phyloP scores from a whole-genome alignment of 768 basidiomycete species.

The Phlebiopsis flavidoalba region DNA sequence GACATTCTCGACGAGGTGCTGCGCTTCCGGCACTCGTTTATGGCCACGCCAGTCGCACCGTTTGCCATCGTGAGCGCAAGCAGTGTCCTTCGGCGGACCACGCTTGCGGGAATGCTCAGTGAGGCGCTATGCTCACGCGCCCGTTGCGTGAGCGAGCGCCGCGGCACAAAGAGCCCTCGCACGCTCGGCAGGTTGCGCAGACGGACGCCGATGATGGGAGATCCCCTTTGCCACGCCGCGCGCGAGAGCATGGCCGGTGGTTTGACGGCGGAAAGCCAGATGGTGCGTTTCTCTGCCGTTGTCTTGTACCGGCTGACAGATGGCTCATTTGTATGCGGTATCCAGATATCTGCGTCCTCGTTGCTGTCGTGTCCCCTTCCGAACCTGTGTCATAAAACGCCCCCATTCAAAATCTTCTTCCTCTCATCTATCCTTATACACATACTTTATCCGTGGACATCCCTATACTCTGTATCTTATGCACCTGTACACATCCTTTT shows the following conservation, averaged over 20 bases:
- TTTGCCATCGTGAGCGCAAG: conserved; percentile 9
- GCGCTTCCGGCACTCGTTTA: conserved; percentile 43
- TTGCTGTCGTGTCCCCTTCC: conserved; percentile 54
- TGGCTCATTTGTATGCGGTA: not conserved
- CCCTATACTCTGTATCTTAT: not conserved
- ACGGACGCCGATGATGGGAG: conserved; percentile 36
- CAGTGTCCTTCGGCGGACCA: conserved; percentile 38
- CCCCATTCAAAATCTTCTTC: not conserved
- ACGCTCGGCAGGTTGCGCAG: not conserved
- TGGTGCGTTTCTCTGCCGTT: conserved; percentile 40
- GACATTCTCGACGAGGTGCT: conserved; percentile 80
- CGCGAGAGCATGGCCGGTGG: conserved; percentile 62
- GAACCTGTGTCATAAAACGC: not conserved
- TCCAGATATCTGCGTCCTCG: conserved; percentile 61
- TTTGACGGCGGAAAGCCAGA: conserved; percentile 85
- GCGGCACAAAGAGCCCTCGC: conserved; percentile 1
- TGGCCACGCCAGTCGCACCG: not conserved
- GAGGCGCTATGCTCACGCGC: conserved; percentile 82
- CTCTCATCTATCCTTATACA: not conserved
- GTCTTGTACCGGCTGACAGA: not conserved
- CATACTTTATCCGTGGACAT: not conserved
- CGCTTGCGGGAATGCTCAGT: conserved; percentile 65
- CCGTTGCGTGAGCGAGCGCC: conserved; percentile 53
- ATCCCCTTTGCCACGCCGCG: conserved; percentile 84
- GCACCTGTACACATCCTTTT: not conserved